Conservation (phyloP, 768 basidiomycete genomes). For the Pilatotrama ljubarskyi region DNA sequence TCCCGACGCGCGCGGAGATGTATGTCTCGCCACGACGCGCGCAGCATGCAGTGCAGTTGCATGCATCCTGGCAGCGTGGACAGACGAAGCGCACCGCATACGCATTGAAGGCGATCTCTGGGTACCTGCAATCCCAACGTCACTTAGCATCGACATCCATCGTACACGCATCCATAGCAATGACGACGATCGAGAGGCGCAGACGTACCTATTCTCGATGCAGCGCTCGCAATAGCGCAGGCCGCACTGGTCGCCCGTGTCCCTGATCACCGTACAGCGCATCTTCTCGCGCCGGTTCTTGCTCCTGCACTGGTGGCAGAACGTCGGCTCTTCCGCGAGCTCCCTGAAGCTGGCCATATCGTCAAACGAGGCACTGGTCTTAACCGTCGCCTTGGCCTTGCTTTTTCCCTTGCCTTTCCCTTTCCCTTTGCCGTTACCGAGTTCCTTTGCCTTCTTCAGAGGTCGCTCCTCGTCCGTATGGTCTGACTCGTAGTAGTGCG, state of each 20-base stretch:
- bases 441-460: background rate
- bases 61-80: conserved; percentile 45
- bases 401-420: conserved; percentile 15
- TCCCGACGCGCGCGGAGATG: conserved; percentile 28
- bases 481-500: background rate
- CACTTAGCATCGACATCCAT: background rate
- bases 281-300: conserved; percentile 34
- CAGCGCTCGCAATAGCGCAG: conserved; percentile 39
- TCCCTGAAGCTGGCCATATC: background rate
- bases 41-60: conserved; percentile 51
- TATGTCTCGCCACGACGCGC: conserved; percentile 48
- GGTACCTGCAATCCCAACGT: conserved; percentile 34
- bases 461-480: background rate
- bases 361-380: background rate
- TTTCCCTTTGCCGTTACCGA: background rate
- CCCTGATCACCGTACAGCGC: conserved; percentile 32
- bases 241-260: conserved; percentile 29
- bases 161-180: background rate
- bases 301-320: conserved; percentile 41
- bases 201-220: conserved; percentile 34
- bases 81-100: conserved; percentile 38
- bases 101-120: conserved; percentile 38
- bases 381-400: conserved; percentile 11
- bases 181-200: background rate
- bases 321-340: conserved; percentile 21